These are phyloP conservation scores for Aspergillus taichungensis DNA, from an alignment of 495 filamentous ascomycete genomes.

Conservation along the genomic window DNA sequence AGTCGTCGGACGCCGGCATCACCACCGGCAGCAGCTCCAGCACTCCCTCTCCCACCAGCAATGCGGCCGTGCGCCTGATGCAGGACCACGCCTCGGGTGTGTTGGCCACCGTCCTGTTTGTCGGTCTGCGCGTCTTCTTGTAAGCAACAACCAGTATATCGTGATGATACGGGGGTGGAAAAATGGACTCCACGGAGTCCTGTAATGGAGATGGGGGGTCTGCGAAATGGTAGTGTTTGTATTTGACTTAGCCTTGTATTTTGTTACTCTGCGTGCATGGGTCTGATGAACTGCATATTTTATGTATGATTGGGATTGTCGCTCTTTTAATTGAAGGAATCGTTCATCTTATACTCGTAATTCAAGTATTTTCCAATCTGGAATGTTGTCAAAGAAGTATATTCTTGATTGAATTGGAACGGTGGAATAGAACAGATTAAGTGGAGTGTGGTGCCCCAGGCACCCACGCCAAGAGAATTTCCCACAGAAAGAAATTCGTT, in stretches of 20 bases:
- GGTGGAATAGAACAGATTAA: not conserved
- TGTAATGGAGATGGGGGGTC: not conserved
- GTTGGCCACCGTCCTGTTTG: constrained; percentile 38
- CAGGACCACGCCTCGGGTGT: constrained; percentile 43
- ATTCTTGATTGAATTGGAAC: no score
- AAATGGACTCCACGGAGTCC: not conserved
- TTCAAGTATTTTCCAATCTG: no score
- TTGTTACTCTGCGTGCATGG: not conserved
- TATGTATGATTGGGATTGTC: not conserved
- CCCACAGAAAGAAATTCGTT: constrained; percentile 42
- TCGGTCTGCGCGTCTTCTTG: constrained; percentile 41
- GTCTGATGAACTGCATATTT: not conserved
- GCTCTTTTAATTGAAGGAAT: not conserved
- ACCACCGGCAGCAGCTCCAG: constrained; percentile 16
- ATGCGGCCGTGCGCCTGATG: constrained; percentile 29
- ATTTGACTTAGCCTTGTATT: not conserved
- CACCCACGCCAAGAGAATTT: constrained; percentile 34
- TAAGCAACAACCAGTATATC: constrained; percentile 16
- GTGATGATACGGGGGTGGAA: not conserved
- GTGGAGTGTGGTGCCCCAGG: no score
- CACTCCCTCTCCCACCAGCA: constrained; percentile 18
- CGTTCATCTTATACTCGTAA: not conserved
- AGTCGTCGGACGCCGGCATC: constrained; percentile 17
- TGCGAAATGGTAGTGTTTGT: constrained; percentile 2
- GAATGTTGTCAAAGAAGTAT: no score